A percentile compares a stretch with the other conserved stretches of the same genome.
phyloP scores from a whole-genome alignment of 1,139 yeast species.

The Geotrichum histeridarum region DNA sequence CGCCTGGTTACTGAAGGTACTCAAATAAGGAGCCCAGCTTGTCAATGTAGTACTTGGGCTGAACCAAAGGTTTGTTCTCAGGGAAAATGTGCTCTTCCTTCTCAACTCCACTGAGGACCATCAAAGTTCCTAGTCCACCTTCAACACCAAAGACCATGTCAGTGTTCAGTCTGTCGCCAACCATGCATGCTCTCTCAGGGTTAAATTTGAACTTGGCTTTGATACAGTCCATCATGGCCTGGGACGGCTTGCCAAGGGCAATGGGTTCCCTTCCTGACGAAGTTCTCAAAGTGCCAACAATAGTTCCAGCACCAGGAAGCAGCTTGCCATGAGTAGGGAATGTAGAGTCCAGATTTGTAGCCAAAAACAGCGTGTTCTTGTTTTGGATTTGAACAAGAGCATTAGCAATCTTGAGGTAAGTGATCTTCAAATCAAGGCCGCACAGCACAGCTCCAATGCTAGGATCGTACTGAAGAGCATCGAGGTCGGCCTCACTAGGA shows the following conservation, averaged over 20 bases:
- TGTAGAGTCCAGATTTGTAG: slow-evolving; percentile 94
- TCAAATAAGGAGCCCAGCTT: slow-evolving; percentile 75
- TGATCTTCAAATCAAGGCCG: slow-evolving; percentile 72
- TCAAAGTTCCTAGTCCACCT: slow-evolving; percentile 76
- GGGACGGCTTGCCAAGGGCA: slow-evolving; percentile 89
- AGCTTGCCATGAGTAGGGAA: slow-evolving; percentile 83
- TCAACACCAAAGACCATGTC: slow-evolving; percentile 88
- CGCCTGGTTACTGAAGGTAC: slow-evolving; percentile 6
- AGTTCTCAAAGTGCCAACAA: slow-evolving; percentile 71
- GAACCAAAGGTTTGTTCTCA: slow-evolving; percentile 42
- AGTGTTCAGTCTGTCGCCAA: slow-evolving; percentile 92
- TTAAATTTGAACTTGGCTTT: slow-evolving; percentile 59
- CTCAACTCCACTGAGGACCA: slow-evolving; percentile 89
- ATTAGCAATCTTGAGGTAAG: slow-evolving; percentile 73
- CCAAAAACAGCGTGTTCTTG: slow-evolving; percentile 69
- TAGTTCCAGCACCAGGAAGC: slow-evolving; percentile 93
- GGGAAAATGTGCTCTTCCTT: slow-evolving; percentile 51
- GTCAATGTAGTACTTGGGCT: slow-evolving; percentile 66
- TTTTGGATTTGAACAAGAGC: slow-evolving; percentile 76
- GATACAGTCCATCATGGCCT: slow-evolving; percentile 86
- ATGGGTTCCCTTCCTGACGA: slow-evolving; percentile 72
- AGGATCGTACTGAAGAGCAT: slow-evolving; percentile 50
- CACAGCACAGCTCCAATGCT: slow-evolving; percentile 83
- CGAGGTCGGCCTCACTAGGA: slow-evolving; percentile 35
- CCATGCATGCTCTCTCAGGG: slow-evolving; percentile 72